These are phyloP conservation scores for Scenedesmus sp. DNA, from an alignment of 163 green algal genomes.

Conservation along the genomic window DNA sequence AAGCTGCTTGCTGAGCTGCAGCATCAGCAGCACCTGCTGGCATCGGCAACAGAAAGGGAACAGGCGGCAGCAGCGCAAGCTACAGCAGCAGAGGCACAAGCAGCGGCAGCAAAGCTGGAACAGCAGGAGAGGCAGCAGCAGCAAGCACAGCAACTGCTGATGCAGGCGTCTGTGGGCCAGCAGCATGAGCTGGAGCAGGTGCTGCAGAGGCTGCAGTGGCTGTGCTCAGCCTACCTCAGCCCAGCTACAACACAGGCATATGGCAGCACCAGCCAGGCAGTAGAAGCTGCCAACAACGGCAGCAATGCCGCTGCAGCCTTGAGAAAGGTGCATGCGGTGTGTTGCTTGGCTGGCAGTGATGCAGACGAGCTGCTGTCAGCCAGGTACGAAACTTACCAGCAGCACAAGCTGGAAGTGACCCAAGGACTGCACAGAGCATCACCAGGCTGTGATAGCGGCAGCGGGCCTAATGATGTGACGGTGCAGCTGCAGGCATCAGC, in stretches of 20 bases:
- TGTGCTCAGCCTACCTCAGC: neutral
- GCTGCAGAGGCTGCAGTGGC: constrained; percentile 10
- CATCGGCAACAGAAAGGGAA: neutral
- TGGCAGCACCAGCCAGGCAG: neutral
- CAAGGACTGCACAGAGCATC: neutral
- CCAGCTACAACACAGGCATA: neutral
- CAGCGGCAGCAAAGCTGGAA: neutral
- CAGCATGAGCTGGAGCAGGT: constrained; percentile 24
- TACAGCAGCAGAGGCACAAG: constrained; percentile 15
- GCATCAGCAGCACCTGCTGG: neutral
- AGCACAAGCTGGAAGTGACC: constrained; percentile 9
- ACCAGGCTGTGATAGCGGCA: neutral
- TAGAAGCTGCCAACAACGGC: neutral
- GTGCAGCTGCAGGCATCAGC: neutral
- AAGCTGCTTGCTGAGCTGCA: neutral
- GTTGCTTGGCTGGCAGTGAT: neutral
- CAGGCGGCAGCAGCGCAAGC: neutral
- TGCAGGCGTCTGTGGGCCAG: neutral
- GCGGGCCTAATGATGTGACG: neutral
- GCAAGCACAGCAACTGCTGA: constrained; percentile 9
- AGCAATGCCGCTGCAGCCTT: neutral
- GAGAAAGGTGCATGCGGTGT: neutral
- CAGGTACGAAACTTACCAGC: constrained; percentile 1
- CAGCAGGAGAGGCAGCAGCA: constrained; percentile 11
- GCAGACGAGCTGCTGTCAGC: neutral